Base-by-base conservation (phyloP, 2,329 filamentous ascomycete species). In the Alternaria brassicicola region DNA sequence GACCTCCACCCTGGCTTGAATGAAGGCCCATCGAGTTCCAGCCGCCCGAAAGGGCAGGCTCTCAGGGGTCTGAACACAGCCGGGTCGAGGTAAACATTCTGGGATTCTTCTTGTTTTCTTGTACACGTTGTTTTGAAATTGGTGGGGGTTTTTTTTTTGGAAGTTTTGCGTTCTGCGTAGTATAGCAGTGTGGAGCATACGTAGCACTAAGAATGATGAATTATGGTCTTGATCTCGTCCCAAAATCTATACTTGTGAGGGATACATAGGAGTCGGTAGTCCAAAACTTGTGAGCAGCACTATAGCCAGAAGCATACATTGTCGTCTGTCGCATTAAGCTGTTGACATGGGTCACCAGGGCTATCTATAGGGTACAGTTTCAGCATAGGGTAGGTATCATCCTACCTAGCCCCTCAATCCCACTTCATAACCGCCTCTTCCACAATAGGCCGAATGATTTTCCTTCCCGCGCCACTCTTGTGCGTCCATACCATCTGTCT, bases 401-500 rank as follows among this genome's bases (percentile, higher is more conserved):
- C n/a, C n/a, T n/a, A n/a, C n/a, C n/a, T n/a, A n/a, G n/a, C n/a
- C n/a, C n/a, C 35, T 64, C 50, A 76, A 46, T 79, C 75, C 80
- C 80, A 81, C 0, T 53, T 63, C 63, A 71, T 68, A 0, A 82
- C 78, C 0, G 80, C 80, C 51, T 77, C 75, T 55, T 82, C 80
- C 9, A 82, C 77, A 56, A 82, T 79, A 2, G 80, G 80, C 49
- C 78, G 67, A 19, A 82, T 78, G 5, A 80, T 63, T 66, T 82
- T 82, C 48, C 80, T 73, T 1, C 80, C 79, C 7, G 77, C 78
- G 43, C 73, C 71, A 35, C 63, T 68, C 57, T 67, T 67, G 50
- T 82, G 79, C 19, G 74, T 78, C 80, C 80, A 82, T 3, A 81
- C 79, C 79, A 82, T 82, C 70, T 81, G 79, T 46, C 80, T 73